Base-by-base conservation (phyloP, 805 yeast genomes). In the Pichia membranifaciens region DNA sequence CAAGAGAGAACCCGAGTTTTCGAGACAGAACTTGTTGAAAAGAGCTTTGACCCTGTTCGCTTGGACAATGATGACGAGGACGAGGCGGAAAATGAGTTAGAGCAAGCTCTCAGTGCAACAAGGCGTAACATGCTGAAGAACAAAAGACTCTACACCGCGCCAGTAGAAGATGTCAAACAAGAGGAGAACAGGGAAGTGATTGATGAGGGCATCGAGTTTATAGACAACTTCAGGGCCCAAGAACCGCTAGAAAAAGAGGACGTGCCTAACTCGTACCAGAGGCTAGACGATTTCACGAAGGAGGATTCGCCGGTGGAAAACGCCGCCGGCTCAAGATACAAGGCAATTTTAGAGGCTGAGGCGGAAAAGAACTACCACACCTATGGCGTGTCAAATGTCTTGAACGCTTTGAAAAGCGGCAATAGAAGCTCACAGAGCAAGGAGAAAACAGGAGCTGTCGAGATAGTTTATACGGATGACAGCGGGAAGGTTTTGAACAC, bases 381-480 rank as follows among this genome's bases (percentile, higher is more conserved):
- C 2, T 45, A 34, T 29, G 51, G 49, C 17, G 34, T 49, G 22
- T 45, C 51, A 13, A 25, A 20, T 38, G 38, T 49, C 5, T 38
- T 45, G 15, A 22, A 17, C 15, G 31, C 17, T 1, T 35, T 44
- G 16, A 43, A 44, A n/a, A 23, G 16, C 18, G 28, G 22, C 12
- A 33, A 12, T 23, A 37, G 16, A 31, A 12, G 23, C 9, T 16
- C 32, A 28, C 29, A 31, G 12, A 28, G 20, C 8, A 36, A 41
- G 36, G 38, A 22, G 18, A 16, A 2, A 2, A 36, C 20, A 8
- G 6, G 5, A n/a, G 18, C 16, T 13, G 20, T 22, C 25, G 70
- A 69, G 32, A 73, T 81, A n/a, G 73, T 70, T 22, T 84, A 87
- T 61, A 73, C 70, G 17, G 95, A 87, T 59, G 82, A 78, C 22